Evolutionary conservation across 1,284 basidiomycete genomes (phyloP).

Genomic region (Austroboletus niveus): DNA sequence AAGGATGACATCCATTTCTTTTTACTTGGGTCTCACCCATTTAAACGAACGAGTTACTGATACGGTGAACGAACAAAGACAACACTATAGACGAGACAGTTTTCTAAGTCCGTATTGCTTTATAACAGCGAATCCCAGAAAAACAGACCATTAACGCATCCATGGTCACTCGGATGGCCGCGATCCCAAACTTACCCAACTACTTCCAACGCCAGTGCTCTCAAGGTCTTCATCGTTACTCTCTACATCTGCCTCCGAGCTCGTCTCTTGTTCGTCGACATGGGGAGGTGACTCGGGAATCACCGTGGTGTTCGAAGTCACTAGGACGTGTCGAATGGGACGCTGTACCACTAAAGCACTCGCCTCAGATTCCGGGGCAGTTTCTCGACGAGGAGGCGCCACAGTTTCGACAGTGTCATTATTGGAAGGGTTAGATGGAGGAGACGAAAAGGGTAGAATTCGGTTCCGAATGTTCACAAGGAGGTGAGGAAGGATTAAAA

Average conservation of each 20-base stretch:
- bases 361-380: neutral
- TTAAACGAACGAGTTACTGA: neutral
- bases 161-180: slow-evolving; percentile 20
- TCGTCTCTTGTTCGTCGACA: slow-evolving; percentile 34
- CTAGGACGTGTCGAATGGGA: slow-evolving; percentile 2
- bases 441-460: slow-evolving; percentile 49
- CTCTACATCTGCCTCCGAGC: slow-evolving; percentile 67
- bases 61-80: too few species aligned
- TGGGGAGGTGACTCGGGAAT: slow-evolving; percentile 7
- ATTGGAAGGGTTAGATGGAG: slow-evolving; percentile 18
- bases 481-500: slow-evolving; percentile 65
- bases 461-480: slow-evolving; percentile 61
- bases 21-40: slow-evolving; percentile 23
- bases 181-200: slow-evolving; percentile 62
- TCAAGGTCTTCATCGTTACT: slow-evolving; percentile 52
- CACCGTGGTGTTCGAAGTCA: neutral
- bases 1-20: neutral
- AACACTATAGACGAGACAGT: slow-evolving; percentile 6
- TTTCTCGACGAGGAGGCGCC: slow-evolving; percentile 12
- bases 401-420: slow-evolving; percentile 15
- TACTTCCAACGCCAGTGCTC: slow-evolving; percentile 44
- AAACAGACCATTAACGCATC: neutral
- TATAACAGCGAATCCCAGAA: neutral
- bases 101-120: neutral
- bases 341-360: slow-evolving; percentile 5